Evolutionary conservation across 768 basidiomycete species (phyloP).

Genomic region (Fomitopsis serialis): DNA sequence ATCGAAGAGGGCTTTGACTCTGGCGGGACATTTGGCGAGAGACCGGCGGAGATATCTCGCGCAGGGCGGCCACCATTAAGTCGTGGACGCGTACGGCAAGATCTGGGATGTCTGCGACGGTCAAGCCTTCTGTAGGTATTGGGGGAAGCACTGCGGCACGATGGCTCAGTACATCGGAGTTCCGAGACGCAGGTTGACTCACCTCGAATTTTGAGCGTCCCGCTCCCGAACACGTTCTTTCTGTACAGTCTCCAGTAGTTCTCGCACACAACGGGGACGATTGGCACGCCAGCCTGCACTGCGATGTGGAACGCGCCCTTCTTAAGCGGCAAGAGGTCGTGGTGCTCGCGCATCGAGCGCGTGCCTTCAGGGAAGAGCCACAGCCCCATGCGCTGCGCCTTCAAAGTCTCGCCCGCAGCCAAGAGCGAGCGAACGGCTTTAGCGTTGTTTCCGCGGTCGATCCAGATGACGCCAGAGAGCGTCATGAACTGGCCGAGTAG

Average conservation of each 20-base stretch:
- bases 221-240: constrained; percentile 68
- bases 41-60: constrained; percentile 68
- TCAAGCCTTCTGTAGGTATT: constrained; percentile 68
- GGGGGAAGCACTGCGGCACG: constrained; percentile 77
- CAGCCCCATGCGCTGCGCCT: constrained; percentile 59
- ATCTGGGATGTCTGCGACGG: constrained; percentile 59
- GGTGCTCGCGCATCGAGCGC: constrained; percentile 59
- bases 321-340: constrained; percentile 83
- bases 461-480: constrained; percentile 84
- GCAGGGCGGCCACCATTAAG: constrained; percentile 73
- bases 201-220: constrained; percentile 82
- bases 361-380: constrained; percentile 99
- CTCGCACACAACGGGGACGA: constrained; percentile 88
- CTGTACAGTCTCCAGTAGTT: constrained; percentile 90
- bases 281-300: constrained; percentile 83
- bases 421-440: constrained; percentile 71
- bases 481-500: constrained; percentile 86
- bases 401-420: constrained; percentile 77
- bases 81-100: constrained; percentile 66
- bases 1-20: constrained; percentile 1
- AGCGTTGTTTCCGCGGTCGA: constrained; percentile 79
- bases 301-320: constrained; percentile 98
- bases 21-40: constrained; percentile 19
- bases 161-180: background rate
- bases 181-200: constrained; percentile 17